A percentile compares a stretch with the other conserved stretches of the same genome.
phyloP scores from a whole-genome alignment of 2,329 filamentous ascomycete genomes.

The Alternaria sp. region DNA sequence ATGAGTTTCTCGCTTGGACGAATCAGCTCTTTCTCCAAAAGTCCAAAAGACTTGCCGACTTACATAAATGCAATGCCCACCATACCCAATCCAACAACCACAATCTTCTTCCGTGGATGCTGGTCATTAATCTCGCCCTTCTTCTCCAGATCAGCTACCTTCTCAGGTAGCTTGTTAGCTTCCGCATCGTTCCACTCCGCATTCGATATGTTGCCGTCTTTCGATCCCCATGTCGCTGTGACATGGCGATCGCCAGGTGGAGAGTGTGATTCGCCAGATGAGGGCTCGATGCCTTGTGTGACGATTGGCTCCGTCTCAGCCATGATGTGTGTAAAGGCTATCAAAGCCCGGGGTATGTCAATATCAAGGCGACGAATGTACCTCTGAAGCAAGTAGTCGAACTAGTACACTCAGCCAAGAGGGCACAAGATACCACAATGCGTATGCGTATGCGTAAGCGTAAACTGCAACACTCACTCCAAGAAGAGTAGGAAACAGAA shows the following conservation, averaged over 20 bases:
- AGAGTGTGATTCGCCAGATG: conserved; percentile 39
- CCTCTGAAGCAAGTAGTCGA: not conserved
- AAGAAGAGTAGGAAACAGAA: not conserved
- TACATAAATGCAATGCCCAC: conserved; percentile 89
- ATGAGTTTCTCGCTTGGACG: conserved; percentile 78
- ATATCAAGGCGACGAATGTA: not conserved
- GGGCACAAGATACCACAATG: not conserved
- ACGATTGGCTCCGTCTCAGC: conserved; percentile 33
- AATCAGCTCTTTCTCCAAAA: no score
- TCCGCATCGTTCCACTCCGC: conserved; percentile 55
- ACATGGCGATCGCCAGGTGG: conserved; percentile 30
- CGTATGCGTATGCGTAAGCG: not conserved
- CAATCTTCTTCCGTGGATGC: conserved; percentile 66
- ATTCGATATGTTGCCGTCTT: conserved; percentile 50
- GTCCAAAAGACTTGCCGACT: conserved; percentile 54
- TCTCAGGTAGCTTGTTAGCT: conserved; percentile 54
- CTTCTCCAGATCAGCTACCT: conserved; percentile 42
- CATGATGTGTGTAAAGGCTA: conserved; percentile 12
- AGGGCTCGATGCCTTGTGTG: conserved; percentile 43
- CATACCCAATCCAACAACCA: conserved; percentile 90
- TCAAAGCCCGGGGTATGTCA: not conserved
- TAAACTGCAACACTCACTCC: not conserved
- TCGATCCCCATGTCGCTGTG: conserved; percentile 34
- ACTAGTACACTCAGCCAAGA: conserved; percentile 5
- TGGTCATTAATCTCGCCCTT: conserved; percentile 37